These are phyloP conservation scores for Euphorbia tirucalli DNA, from an alignment of 345 rosid genomes.

Conservation along the genomic window DNA sequence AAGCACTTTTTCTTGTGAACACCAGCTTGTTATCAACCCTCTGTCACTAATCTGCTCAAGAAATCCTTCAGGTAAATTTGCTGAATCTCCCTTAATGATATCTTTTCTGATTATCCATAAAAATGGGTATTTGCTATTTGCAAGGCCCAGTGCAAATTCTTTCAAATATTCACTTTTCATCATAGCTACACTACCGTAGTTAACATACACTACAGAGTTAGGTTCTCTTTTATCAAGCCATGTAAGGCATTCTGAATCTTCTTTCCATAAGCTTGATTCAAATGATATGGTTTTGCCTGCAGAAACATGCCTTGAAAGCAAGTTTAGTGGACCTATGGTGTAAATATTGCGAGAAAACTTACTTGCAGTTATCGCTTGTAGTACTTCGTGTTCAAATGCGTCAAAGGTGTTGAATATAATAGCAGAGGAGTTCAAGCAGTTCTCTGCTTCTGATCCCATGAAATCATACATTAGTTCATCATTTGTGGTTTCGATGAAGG, in stretches of 20 bases:
- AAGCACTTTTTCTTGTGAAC: conserved; percentile 30
- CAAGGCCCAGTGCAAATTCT: conserved; percentile 44
- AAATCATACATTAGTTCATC: conserved; percentile 36
- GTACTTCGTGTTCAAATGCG: conserved; percentile 33
- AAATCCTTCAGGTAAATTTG: conserved; percentile 23
- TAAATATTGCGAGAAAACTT: conserved; percentile 23
- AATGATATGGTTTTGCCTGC: conserved; percentile 14
- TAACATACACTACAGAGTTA: conserved; percentile 30
- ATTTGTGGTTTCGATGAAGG: conserved; percentile 28
- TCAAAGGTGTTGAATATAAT: conserved; percentile 43
- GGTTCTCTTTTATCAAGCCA: conserved; percentile 30
- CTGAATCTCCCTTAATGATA: conserved; percentile 27
- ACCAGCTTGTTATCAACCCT: conserved; percentile 35
- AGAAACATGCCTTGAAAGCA: conserved; percentile 27
- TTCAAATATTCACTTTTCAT: conserved; percentile 25
- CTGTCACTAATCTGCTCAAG: conserved; percentile 22
- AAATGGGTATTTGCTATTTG: conserved; percentile 31
- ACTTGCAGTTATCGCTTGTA: conserved; percentile 24
- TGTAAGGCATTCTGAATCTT: conserved; percentile 22
- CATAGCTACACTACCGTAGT: conserved; percentile 33
- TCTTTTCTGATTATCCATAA: conserved; percentile 37
- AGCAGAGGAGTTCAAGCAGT: conserved; percentile 28
- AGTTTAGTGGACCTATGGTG: conserved; percentile 34
- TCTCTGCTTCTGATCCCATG: conserved; percentile 7
- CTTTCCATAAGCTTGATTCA: conserved; percentile 32